Conservation (phyloP, 768 basidiomycete genomes). For the Phaeotremella fagi region DNA sequence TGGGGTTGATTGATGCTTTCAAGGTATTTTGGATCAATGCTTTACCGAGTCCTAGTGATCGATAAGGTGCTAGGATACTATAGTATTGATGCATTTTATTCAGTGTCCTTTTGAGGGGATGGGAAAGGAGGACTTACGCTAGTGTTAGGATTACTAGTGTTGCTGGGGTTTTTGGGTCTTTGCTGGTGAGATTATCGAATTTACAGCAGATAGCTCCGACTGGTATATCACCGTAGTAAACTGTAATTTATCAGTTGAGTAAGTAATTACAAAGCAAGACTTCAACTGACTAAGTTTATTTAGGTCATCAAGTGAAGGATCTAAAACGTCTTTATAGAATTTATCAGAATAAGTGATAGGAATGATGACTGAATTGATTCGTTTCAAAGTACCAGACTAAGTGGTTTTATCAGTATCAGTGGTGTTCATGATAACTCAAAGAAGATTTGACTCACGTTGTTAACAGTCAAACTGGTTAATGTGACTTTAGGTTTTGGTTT, state of each 20-base stretch:
- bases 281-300: slow-evolving; percentile 44
- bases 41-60: slow-evolving; percentile 38
- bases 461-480: slow-evolving; percentile 43
- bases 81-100: neutral
- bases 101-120: neutral
- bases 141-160: slow-evolving; percentile 44
- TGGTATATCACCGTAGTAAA: slow-evolving; percentile 48
- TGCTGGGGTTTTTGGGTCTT: slow-evolving; percentile 25
- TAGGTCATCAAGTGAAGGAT: slow-evolving; percentile 38
- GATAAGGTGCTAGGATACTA: slow-evolving; percentile 46
- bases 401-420: neutral
- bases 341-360: slow-evolving; percentile 45
- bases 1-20: slow-evolving; percentile 28
- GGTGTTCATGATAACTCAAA: too few species aligned
- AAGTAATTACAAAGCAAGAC: neutral
- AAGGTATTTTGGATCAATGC: slow-evolving; percentile 38
- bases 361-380: slow-evolving; percentile 42
- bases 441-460: slow-evolving; percentile 47
- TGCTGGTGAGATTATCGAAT: slow-evolving; percentile 33
- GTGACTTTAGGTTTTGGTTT: slow-evolving; percentile 42
- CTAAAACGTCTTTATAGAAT: slow-evolving; percentile 44
- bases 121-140: slow-evolving; percentile 25
- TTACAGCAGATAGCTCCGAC: slow-evolving; percentile 44
- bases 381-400: slow-evolving; percentile 42
- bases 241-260: slow-evolving; percentile 15